Evolutionary conservation across 2,329 filamentous ascomycete species (phyloP).

Genomic region (Apiospora pterosperma): DNA sequence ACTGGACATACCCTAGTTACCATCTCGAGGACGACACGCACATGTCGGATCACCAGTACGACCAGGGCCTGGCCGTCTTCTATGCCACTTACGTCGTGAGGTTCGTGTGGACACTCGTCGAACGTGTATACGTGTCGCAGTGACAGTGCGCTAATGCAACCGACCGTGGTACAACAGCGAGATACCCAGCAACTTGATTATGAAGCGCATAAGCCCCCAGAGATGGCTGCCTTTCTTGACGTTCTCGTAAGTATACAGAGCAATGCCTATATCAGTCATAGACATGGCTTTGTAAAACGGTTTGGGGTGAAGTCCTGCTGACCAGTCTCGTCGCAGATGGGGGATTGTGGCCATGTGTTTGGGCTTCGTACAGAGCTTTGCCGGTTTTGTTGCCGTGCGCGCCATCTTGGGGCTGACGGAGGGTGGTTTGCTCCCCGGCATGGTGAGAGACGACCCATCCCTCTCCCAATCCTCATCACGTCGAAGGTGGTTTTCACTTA

Average conservation of each 20-base stretch:
- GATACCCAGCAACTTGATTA: constrained; percentile 60
- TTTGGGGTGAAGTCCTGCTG: neutral
- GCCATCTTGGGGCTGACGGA: constrained; percentile 61
- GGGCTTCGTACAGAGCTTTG: constrained; percentile 50
- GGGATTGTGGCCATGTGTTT: constrained; percentile 56
- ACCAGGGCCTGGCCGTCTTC: constrained; percentile 60
- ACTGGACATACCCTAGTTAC: constrained; percentile 30
- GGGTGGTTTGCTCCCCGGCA: constrained; percentile 63
- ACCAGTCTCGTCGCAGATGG: constrained; percentile 34
- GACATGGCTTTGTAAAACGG: neutral
- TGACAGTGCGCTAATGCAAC: neutral
- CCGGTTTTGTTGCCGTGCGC: constrained; percentile 58
- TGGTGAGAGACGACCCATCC: constrained; percentile 35
- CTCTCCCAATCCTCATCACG: neutral
- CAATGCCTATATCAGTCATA: too few species aligned
- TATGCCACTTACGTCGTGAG: constrained; percentile 62
- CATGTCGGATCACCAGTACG: constrained; percentile 61
- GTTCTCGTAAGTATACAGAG: constrained; percentile 21
- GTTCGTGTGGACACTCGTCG: constrained; percentile 26
- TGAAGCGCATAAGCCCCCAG: constrained; percentile 58
- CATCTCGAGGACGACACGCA: constrained; percentile 55
- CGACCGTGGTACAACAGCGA: constrained; percentile 38
- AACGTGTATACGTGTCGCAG: neutral
- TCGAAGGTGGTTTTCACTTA: neutral
- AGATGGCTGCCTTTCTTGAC: constrained; percentile 59